Evolutionary conservation across 1,284 basidiomycete species (phyloP).

Genomic region (Cutaneotrichosporon cavernicola): DNA sequence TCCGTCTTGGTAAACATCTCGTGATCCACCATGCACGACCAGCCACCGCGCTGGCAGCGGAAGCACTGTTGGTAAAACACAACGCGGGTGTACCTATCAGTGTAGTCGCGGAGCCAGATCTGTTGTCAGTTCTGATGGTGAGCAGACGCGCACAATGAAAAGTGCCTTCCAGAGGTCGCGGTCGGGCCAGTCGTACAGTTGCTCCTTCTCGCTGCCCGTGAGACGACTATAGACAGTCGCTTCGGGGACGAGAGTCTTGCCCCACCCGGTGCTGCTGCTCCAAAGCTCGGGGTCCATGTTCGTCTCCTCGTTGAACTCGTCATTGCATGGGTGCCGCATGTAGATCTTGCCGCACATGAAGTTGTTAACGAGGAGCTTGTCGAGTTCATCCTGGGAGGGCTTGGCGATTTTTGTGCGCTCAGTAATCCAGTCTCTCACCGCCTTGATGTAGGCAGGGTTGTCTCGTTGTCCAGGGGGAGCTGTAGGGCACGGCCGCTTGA

Average conservation of each 20-base stretch:
- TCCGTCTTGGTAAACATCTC: neutral
- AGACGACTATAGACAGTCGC: neutral
- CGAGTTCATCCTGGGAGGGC: neutral
- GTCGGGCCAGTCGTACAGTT: neutral
- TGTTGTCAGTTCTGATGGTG: neutral
- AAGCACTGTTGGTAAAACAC: neutral
- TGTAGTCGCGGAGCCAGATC: neutral
- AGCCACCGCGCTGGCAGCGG: constrained; percentile 2
- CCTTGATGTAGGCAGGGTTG: neutral
- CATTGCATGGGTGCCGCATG: neutral
- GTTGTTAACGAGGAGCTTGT: neutral
- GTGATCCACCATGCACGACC: neutral
- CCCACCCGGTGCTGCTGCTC: neutral
- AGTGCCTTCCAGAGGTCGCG: constrained; percentile 2
- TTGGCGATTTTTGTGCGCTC: neutral
- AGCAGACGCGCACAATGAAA: neutral
- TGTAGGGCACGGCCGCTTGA: neutral
- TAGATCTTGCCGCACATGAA: neutral
- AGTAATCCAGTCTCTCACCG: neutral
- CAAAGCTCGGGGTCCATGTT: constrained; percentile 8
- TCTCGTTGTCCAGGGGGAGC: neutral
- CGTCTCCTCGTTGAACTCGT: neutral
- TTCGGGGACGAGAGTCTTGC: neutral
- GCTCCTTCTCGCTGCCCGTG: neutral
- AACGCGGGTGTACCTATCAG: neutral